phyloP scores from a whole-genome alignment of 1,139 yeast genomes.

The Kodamaea sp. region DNA sequence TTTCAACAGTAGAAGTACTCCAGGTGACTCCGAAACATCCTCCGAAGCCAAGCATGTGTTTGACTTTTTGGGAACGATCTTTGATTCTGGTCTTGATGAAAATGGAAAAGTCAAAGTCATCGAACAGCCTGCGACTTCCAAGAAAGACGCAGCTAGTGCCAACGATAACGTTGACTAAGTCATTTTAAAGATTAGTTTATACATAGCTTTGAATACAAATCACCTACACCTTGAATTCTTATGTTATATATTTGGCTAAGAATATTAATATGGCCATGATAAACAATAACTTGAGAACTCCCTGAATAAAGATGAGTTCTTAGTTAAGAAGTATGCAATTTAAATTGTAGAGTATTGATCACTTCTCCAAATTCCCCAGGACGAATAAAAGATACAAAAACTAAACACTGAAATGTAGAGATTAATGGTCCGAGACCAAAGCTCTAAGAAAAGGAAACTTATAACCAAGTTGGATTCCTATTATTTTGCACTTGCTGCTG shows the following conservation, averaged over 20 bases:
- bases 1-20: conserved; percentile 37
- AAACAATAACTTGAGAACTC: too few species aligned
- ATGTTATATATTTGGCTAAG: background rate
- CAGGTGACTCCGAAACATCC: conserved; percentile 20
- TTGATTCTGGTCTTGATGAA: conserved; percentile 26
- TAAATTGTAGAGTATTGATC: too few species aligned
- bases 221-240: too few species aligned
- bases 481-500: conserved; percentile 12
- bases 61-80: conserved; percentile 69
- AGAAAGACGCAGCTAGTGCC: conserved; percentile 7
- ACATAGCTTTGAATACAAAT: too few species aligned
- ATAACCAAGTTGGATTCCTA: conserved; percentile 13
- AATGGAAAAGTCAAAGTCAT: conserved; percentile 9
- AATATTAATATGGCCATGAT: background rate
- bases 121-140: conserved; percentile 4
- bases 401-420: background rate
- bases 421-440: conserved; percentile 1
- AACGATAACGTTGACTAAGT: conserved; percentile 12
- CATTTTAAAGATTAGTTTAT: too few species aligned
- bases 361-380: background rate
- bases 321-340: conserved; percentile 4
- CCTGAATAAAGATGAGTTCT: too few species aligned
- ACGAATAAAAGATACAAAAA: background rate
- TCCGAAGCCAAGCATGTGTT: conserved; percentile 52
- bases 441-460: conserved; percentile 1